Evolutionary conservation across 2,329 filamentous ascomycete genomes (phyloP).

Genomic region (Neocatenulostroma microsporum): DNA sequence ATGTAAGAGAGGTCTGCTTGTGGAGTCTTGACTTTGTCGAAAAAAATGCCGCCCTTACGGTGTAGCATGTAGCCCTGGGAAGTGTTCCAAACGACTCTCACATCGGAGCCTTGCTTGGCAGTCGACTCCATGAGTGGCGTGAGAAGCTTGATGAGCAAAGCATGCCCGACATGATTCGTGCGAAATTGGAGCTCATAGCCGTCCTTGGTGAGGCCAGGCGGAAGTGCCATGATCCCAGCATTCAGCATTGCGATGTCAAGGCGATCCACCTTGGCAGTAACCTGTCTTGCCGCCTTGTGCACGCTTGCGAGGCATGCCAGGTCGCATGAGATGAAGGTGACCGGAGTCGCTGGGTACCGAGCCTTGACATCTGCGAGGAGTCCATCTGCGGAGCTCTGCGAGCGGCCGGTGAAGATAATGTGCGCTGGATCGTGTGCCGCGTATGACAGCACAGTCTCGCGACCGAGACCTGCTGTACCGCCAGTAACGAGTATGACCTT

Average conservation of each 20-base stretch:
- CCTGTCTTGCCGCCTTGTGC: slow-evolving; percentile 32
- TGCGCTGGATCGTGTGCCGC: slow-evolving; percentile 36
- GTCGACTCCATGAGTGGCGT: slow-evolving; percentile 36
- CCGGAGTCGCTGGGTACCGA: slow-evolving; percentile 27
- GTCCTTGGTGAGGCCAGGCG: slow-evolving; percentile 20
- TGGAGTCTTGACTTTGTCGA: slow-evolving; percentile 15
- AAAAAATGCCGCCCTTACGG: slow-evolving; percentile 15
- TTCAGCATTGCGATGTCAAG: slow-evolving; percentile 24
- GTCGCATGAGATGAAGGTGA: slow-evolving; percentile 43
- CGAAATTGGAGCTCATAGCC: slow-evolving; percentile 22
- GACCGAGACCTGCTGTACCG: slow-evolving; percentile 38
- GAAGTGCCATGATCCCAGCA: slow-evolving; percentile 20
- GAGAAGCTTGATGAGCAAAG: slow-evolving; percentile 20
- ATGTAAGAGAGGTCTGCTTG: slow-evolving; percentile 5
- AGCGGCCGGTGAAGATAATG: slow-evolving; percentile 44
- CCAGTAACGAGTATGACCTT: slow-evolving; percentile 4
- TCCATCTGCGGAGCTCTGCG: slow-evolving; percentile 33
- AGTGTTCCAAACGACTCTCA: slow-evolving; percentile 34
- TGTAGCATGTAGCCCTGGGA: slow-evolving; percentile 11
- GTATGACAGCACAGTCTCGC: slow-evolving; percentile 38
- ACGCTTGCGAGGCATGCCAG: slow-evolving; percentile 45
- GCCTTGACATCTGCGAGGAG: slow-evolving; percentile 35
- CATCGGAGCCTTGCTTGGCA: slow-evolving; percentile 31
- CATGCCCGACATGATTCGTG: slow-evolving; percentile 25
- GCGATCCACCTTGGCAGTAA: slow-evolving; percentile 24